Conservation (phyloP, 2,329 filamentous ascomycete species). For the Neospermospora avenae region DNA sequence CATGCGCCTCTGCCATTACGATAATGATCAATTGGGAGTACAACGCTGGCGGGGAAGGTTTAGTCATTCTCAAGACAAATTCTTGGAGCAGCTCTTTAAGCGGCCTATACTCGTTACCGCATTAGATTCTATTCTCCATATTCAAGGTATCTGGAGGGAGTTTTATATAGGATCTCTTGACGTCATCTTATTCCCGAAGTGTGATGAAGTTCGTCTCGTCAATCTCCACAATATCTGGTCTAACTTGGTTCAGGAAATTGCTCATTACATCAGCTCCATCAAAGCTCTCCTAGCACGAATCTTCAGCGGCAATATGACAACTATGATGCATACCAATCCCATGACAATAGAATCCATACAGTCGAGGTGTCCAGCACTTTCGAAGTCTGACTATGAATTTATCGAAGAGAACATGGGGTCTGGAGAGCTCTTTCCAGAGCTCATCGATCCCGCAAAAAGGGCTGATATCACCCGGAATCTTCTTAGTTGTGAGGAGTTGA, state of each 20-base stretch:
- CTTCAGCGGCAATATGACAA: slow-evolving; percentile 5
- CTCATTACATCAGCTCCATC: slow-evolving; percentile 9
- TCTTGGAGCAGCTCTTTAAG: slow-evolving; percentile 9
- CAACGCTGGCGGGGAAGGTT: slow-evolving; percentile 7
- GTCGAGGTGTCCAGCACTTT: slow-evolving; percentile 11
- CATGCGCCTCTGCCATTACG: slow-evolving; percentile 13
- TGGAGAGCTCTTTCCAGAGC: slow-evolving; percentile 10
- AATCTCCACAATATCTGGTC: not conserved
- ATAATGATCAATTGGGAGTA: slow-evolving; percentile 7
- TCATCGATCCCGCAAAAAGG: slow-evolving; percentile 3
- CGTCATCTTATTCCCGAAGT: slow-evolving; percentile 9
- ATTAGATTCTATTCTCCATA: slow-evolving; percentile 15
- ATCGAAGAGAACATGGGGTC: slow-evolving; percentile 3
- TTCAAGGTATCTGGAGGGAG: slow-evolving; percentile 6
- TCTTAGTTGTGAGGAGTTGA: slow-evolving; percentile 7
- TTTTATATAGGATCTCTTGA: slow-evolving; percentile 12
- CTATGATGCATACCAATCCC: slow-evolving; percentile 10
- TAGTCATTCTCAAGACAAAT: slow-evolving; percentile 2
- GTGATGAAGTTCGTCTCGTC: slow-evolving; percentile 4
- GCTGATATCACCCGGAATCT: slow-evolving; percentile 1
- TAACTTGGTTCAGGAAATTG: slow-evolving; percentile 13
- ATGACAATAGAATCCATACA: slow-evolving; percentile 12
- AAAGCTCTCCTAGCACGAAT: slow-evolving; percentile 4
- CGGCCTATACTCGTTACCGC: slow-evolving; percentile 6
- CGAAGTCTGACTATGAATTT: slow-evolving; percentile 14